Conservation (phyloP, 371 early-diverging fungal genomes). For the Parasitella parasitica region DNA sequence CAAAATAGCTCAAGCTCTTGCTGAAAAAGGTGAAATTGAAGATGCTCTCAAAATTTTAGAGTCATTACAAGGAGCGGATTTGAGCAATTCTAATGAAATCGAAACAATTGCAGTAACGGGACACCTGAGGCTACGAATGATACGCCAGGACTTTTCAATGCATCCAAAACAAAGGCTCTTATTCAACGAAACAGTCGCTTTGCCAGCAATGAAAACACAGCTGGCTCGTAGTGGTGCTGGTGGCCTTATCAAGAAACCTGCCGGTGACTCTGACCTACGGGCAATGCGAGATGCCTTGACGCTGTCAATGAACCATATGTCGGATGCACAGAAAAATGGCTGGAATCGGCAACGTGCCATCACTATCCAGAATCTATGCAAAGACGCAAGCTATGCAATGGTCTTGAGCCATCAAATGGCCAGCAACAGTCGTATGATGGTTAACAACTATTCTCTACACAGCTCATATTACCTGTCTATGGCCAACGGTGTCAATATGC, state of each 20-base stretch:
- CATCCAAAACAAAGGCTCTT: not conserved
- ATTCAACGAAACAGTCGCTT: not conserved
- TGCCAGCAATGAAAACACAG: slow-evolving; percentile 18
- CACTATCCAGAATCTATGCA: slow-evolving; percentile 24
- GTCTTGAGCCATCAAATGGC: slow-evolving; percentile 27
- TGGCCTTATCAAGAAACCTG: not conserved
- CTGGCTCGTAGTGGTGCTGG: not conserved
- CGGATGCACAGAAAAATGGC: slow-evolving; percentile 17
- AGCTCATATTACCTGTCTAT: slow-evolving; percentile 48
- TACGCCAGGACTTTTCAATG: not conserved
- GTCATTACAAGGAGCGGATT: not conserved
- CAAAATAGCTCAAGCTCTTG: not conserved
- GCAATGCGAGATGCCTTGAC: slow-evolving; percentile 19
- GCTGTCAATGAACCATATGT: slow-evolving; percentile 20
- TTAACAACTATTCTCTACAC: slow-evolving; percentile 17
- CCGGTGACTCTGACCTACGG: not conserved
- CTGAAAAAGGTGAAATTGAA: not conserved
- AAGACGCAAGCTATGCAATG: slow-evolving; percentile 11
- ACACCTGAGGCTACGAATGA: slow-evolving; percentile 8
- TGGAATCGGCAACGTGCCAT: slow-evolving; percentile 13
- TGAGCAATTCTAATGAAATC: not conserved
- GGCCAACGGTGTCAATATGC: slow-evolving; percentile 48
- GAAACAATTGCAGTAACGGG: slow-evolving; percentile 14
- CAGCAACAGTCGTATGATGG: slow-evolving; percentile 1
- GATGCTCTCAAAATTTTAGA: slow-evolving; percentile 4